Evolutionary conservation across 2,329 filamentous ascomycete genomes (phyloP).

Genomic region (Furcasterigmium furcatum): DNA sequence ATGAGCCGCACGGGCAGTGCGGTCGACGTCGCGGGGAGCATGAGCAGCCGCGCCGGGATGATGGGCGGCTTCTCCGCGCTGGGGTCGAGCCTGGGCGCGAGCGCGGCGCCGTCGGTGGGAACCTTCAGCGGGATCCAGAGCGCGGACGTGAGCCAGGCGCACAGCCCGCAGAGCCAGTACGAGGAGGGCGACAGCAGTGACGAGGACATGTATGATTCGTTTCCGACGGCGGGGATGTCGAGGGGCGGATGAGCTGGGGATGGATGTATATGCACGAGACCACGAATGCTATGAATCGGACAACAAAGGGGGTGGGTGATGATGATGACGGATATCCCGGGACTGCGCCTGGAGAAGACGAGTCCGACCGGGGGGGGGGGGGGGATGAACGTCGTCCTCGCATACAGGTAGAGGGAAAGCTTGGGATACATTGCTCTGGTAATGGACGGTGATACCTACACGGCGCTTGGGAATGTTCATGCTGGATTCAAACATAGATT

Average conservation of each 20-base stretch:
- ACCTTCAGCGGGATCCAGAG: slow-evolving; percentile 42
- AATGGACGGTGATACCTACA: too few species aligned
- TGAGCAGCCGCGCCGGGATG: slow-evolving; percentile 20
- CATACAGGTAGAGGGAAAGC: too few species aligned
- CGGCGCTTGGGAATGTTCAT: too few species aligned
- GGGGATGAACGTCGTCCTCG: too few species aligned
- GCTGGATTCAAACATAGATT: too few species aligned
- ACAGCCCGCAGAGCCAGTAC: slow-evolving; percentile 47
- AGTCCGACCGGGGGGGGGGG: too few species aligned
- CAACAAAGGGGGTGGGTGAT: not conserved
- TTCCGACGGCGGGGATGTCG: slow-evolving; percentile 29
- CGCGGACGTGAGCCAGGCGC: slow-evolving; percentile 44
- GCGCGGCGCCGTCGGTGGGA: slow-evolving; percentile 17
- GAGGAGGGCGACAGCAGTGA: slow-evolving; percentile 53
- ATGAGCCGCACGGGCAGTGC: slow-evolving; percentile 54
- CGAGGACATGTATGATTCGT: slow-evolving; percentile 51
- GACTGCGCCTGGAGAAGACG: too few species aligned
- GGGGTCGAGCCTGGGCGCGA: slow-evolving; percentile 28
- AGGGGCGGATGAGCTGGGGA: slow-evolving; percentile 6
- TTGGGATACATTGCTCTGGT: too few species aligned
- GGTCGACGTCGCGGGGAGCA: slow-evolving; percentile 38
- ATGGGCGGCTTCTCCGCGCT: slow-evolving; percentile 19
- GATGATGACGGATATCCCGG: too few species aligned
- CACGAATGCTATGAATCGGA: not conserved
- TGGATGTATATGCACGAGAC: too few species aligned